Evolutionary conservation across 2,329 filamentous ascomycete species (phyloP).

Genomic region (Amauroascus verrucosus): DNA sequence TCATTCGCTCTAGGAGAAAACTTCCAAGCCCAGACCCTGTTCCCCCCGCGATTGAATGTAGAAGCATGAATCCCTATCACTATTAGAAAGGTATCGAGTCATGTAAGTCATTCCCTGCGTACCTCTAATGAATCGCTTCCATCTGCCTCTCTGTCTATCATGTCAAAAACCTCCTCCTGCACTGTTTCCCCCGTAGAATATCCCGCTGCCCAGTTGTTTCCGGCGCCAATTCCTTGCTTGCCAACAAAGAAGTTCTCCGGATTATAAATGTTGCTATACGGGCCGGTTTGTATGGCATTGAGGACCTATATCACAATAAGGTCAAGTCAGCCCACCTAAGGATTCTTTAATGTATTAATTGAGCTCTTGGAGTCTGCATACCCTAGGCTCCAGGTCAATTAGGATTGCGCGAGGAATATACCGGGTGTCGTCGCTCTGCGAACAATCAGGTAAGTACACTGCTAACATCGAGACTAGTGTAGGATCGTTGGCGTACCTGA

Average conservation of each 20-base stretch:
- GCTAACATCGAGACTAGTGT: not conserved
- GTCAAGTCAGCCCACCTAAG: not conserved
- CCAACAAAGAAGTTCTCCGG: conserved; percentile 98
- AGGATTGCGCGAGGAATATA: conserved; percentile 96
- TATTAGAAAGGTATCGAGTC: conserved; percentile 1
- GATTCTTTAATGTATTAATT: not conserved
- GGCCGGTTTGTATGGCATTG: conserved; percentile 80
- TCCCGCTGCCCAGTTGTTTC: conserved; percentile 96
- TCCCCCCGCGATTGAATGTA: conserved; percentile 94
- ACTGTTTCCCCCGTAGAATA: conserved; percentile 87
- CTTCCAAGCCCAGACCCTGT: conserved; percentile 94
- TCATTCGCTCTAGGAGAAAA: conserved; percentile 87
- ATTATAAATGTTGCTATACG: conserved; percentile 98
- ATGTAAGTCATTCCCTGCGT: conserved; percentile 14
- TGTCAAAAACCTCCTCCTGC: conserved; percentile 96
- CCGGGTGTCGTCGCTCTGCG: conserved; percentile 85
- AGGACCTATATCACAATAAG: conserved; percentile 50
- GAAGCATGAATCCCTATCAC: conserved; percentile 81
- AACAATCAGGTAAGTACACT: not conserved
- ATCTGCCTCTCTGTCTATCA: conserved; percentile 97
- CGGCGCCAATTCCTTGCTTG: conserved; percentile 84
- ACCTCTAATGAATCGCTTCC: conserved; percentile 94
- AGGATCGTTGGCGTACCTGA: conserved; percentile 39
- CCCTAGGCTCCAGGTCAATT: conserved; percentile 86
- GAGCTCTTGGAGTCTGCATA: conserved; percentile 31